Conservation (phyloP, 208 protist species). For the Lotmaria passim region DNA sequence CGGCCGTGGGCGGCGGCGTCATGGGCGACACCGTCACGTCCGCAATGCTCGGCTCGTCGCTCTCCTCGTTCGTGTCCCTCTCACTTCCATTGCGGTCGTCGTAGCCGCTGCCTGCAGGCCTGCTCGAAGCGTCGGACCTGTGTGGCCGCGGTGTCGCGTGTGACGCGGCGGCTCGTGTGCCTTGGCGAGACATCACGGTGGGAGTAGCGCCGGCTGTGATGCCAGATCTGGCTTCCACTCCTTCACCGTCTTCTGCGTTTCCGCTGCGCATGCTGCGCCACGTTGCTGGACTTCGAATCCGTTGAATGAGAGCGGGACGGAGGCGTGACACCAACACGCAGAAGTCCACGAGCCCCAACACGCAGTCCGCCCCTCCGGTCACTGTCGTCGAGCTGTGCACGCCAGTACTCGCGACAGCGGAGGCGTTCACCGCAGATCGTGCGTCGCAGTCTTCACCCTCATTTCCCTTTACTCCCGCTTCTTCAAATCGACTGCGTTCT, state of each 20-base stretch:
- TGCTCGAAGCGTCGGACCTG: not conserved
- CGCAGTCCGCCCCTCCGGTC: conserved; percentile 20
- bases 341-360: conserved; percentile 55
- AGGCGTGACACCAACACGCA: conserved; percentile 76
- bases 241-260: not conserved
- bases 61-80: not conserved
- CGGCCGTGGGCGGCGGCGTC: conserved; percentile 18
- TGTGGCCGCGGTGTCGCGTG: not conserved
- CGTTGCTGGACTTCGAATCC: conserved; percentile 41
- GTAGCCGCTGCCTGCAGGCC: not conserved
- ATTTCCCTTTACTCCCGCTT: no score
- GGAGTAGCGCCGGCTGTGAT: no score
- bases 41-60: conserved; percentile 21
- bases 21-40: conserved; percentile 44
- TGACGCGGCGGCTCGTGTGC: not conserved
- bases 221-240: no score
- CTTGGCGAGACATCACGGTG: not conserved
- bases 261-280: not conserved
- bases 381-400: conserved; percentile 9
- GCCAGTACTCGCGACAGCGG: not conserved
- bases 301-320: conserved; percentile 54
- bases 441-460: no score
- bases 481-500: no score
- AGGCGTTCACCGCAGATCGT: not conserved
- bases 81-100: not conserved